Evolutionary conservation across 371 early-diverging fungal genomes (phyloP).

Genomic region (Mucor lusitanicus): DNA sequence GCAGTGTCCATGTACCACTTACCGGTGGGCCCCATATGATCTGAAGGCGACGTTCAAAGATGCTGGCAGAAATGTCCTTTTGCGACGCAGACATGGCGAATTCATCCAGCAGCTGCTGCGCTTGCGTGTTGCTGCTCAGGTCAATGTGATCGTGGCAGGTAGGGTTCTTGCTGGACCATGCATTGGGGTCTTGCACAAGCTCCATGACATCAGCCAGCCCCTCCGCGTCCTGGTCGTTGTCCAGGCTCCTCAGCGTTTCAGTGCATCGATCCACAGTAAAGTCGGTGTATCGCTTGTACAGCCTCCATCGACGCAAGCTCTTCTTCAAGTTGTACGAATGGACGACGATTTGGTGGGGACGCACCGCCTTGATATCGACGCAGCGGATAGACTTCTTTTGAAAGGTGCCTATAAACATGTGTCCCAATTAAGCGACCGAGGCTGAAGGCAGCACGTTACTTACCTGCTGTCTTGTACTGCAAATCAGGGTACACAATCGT

Average conservation of each 20-base stretch:
- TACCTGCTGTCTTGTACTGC: conserved; percentile 8
- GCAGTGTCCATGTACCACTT: conserved; percentile 13
- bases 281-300: conserved; percentile 37
- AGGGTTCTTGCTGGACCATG: conserved; percentile 17
- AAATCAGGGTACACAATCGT: conserved; percentile 38
- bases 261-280: conserved; percentile 23
- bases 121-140: conserved; percentile 4
- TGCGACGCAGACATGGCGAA: conserved; percentile 62
- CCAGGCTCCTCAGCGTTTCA: conserved; percentile 18
- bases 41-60: conserved; percentile 43
- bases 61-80: conserved; percentile 42
- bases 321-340: neutral
- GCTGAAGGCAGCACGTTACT: neutral
- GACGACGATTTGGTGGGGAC: neutral
- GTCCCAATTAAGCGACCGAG: neutral
- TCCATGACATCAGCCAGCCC: conserved; percentile 2
- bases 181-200: conserved; percentile 30
- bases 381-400: conserved; percentile 14
- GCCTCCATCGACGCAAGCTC: neutral
- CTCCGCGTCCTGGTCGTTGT: conserved; percentile 2
- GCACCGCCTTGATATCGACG: neutral
- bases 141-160: neutral
- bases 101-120: conserved; percentile 33
- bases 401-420: neutral
- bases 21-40: conserved; percentile 68